A percentile compares a stretch with the other conserved stretches of the same genome.
phyloP scores from a whole-genome alignment of 352 stramenopile genomes.

The Plasmopara viticola region DNA sequence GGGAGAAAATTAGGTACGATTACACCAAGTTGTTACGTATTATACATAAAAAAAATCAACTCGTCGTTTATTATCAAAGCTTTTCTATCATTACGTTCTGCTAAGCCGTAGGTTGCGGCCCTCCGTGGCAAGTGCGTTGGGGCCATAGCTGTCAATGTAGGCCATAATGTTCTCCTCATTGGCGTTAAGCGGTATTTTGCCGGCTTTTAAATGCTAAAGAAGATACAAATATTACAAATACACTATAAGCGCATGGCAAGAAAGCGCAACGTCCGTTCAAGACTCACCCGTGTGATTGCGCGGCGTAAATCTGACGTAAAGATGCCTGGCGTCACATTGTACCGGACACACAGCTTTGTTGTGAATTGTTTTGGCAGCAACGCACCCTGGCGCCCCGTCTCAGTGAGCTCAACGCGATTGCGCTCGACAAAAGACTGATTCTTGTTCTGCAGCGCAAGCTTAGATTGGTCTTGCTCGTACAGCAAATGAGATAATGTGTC shows the following conservation, averaged over 20 bases:
- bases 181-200: conserved; percentile 45
- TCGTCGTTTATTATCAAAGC: too few species aligned
- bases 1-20: too few species aligned
- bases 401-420: conserved; percentile 35
- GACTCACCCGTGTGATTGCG: conserved; percentile 50
- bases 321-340: conserved; percentile 59
- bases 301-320: conserved; percentile 65
- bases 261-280: neutral
- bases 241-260: neutral
- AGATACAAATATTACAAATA: conserved; percentile 3
- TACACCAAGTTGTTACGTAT: too few species aligned
- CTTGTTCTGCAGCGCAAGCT: conserved; percentile 34
- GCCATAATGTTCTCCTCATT: conserved; percentile 53
- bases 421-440: conserved; percentile 44
- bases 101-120: conserved; percentile 48
- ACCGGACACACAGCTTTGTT: conserved; percentile 72
- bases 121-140: conserved; percentile 49
- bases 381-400: conserved; percentile 37
- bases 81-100: too few species aligned
- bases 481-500: conserved; percentile 33
- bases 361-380: conserved; percentile 70
- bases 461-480: conserved; percentile 28
- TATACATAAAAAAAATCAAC: too few species aligned
- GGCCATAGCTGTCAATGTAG: conserved; percentile 48
- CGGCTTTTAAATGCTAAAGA: conserved; percentile 49